phyloP scores from a whole-genome alignment of 2,329 filamentous ascomycete species.

The Lizonia empirigonia region DNA sequence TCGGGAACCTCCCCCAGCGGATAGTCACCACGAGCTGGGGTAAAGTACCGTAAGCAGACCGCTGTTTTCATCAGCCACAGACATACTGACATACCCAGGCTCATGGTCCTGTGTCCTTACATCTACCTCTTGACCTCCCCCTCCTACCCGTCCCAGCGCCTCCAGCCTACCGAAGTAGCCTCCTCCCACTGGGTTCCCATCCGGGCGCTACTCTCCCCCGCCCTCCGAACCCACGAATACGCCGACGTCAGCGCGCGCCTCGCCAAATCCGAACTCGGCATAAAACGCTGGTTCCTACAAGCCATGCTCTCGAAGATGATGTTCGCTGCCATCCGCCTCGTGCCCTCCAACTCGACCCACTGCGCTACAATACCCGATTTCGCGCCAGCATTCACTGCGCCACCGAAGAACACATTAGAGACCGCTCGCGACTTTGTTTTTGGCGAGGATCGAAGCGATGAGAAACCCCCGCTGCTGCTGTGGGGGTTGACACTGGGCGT shows the following conservation, averaged over 20 bases:
- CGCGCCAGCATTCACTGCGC: constrained; percentile 39
- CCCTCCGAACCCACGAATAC: constrained; percentile 65
- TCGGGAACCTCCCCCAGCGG: constrained; percentile 69
- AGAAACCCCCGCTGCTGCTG: constrained; percentile 61
- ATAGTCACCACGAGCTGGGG: constrained; percentile 71
- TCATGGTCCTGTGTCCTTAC: constrained; percentile 74
- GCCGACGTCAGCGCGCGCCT: constrained; percentile 69
- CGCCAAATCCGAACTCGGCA: constrained; percentile 60
- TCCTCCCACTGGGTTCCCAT: constrained; percentile 73
- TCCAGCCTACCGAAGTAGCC: constrained; percentile 72
- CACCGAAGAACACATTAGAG: constrained; percentile 14
- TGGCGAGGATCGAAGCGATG: constrained; percentile 33
- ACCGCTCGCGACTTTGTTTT: constrained; percentile 25
- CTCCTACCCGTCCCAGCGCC: constrained; percentile 60
- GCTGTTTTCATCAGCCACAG: too few species aligned
- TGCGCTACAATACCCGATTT: constrained; percentile 61
- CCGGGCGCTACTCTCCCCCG: constrained; percentile 63
- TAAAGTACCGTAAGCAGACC: constrained; percentile 61
- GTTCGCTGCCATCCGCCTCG: constrained; percentile 67
- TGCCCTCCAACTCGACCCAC: constrained; percentile 66
- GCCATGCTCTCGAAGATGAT: constrained; percentile 68
- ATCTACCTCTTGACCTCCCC: constrained; percentile 67
- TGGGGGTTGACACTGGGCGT: constrained; percentile 74
- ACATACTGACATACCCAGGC: constrained; percentile 33
- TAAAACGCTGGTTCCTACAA: constrained; percentile 61